Percentiles rank a stretch among this genome's conserved stretches.
Conservation (phyloP, 2,329 filamentous ascomycete genomes). For the Arachnopeziza araneosa region DNA sequence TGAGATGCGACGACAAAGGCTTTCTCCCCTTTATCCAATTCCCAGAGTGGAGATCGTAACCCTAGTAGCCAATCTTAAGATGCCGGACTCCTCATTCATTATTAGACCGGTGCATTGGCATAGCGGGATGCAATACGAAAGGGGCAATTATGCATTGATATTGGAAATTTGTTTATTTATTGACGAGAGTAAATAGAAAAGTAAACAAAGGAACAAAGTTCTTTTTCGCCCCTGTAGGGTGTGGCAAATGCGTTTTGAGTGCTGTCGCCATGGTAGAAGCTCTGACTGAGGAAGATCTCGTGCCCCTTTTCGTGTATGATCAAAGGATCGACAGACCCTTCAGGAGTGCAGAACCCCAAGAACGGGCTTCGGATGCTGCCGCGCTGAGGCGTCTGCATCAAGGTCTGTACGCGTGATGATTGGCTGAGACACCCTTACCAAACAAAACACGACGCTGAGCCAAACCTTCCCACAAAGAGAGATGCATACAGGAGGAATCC, state of each 20-base stretch:
- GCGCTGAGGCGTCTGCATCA: not conserved
- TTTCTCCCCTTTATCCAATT: not conserved
- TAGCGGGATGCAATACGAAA: not conserved
- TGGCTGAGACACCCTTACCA: not conserved
- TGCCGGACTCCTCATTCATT: not conserved
- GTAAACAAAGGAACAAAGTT: not conserved
- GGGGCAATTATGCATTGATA: not conserved
- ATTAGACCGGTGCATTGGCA: not conserved
- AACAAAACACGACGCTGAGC: not conserved
- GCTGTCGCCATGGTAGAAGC: not conserved
- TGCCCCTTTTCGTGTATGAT: not conserved
- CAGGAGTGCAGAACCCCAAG: not conserved
- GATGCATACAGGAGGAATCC: not conserved
- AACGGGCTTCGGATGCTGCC: not conserved
- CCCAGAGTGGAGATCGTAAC: not conserved
- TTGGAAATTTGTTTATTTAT: not conserved
- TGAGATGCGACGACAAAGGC: not conserved
- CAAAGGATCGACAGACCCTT: not conserved
- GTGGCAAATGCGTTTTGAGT: not conserved
- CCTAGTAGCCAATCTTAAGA: not conserved
- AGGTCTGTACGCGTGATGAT: not conserved
- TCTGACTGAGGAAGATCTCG: not conserved
- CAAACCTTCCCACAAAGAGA: not conserved
- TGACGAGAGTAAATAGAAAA: not conserved
- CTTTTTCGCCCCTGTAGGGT: not conserved